A percentile compares a stretch with the other conserved stretches of the same genome.
phyloP scores from a whole-genome alignment of 2,329 filamentous ascomycete genomes.

The Verticillium dahliae region DNA sequence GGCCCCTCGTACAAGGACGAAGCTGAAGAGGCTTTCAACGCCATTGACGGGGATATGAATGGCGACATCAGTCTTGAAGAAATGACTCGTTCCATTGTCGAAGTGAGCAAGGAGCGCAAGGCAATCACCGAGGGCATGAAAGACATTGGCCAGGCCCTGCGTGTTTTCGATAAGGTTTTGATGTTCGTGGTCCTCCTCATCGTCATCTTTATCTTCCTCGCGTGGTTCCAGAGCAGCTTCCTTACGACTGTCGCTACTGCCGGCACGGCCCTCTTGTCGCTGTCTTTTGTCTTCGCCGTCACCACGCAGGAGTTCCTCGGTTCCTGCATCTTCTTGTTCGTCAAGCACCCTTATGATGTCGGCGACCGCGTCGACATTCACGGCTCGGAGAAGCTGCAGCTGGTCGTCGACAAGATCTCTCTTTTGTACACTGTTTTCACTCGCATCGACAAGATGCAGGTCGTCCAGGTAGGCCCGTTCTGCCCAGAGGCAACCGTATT shows the following conservation, averaged over 20 bases:
- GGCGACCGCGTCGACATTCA: slow-evolving; percentile 85
- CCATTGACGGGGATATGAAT: slow-evolving; percentile 81
- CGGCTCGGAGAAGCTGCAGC: slow-evolving; percentile 31
- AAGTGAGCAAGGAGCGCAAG: slow-evolving; percentile 80
- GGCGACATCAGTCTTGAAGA: slow-evolving; percentile 93
- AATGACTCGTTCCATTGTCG: slow-evolving; percentile 82
- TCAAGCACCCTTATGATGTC: slow-evolving; percentile 97
- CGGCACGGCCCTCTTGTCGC: slow-evolving; percentile 82
- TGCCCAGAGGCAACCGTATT: neutral
- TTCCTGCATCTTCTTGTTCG: slow-evolving; percentile 96
- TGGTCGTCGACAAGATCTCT: slow-evolving; percentile 89
- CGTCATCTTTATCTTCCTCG: slow-evolving; percentile 69
- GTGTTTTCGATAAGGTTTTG: slow-evolving; percentile 81
- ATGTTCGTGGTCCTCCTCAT: slow-evolving; percentile 75
- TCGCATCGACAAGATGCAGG: slow-evolving; percentile 73
- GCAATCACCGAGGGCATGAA: slow-evolving; percentile 90
- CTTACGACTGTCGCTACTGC: slow-evolving; percentile 70
- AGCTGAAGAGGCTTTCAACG: slow-evolving; percentile 77
- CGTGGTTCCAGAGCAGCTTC: slow-evolving; percentile 14
- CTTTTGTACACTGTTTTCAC: slow-evolving; percentile 90
- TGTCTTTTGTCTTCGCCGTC: slow-evolving; percentile 94
- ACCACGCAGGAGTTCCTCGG: slow-evolving; percentile 94
- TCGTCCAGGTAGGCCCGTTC: slow-evolving; percentile 42
- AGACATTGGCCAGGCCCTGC: slow-evolving; percentile 91
- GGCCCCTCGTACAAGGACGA: slow-evolving; percentile 66